Conservation (phyloP, 176 grass and related monocot genomes). For the Typha latifolia region DNA sequence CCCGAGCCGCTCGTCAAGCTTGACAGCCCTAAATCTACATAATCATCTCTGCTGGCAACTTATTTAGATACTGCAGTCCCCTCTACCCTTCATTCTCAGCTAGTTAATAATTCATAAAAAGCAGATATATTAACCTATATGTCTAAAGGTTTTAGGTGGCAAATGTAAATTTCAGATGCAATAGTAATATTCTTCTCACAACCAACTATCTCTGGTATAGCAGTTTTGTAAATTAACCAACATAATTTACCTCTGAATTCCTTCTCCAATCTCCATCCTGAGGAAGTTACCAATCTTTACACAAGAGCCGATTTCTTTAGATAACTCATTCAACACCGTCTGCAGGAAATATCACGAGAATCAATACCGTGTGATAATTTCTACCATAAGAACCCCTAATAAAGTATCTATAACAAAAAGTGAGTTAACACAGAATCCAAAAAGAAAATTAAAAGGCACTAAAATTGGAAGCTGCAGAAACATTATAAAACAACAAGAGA, state of each 20-base stretch:
- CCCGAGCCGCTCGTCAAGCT: too few species aligned
- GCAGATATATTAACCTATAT: too few species aligned
- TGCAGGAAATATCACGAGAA: conserved; percentile 27
- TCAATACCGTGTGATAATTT: conserved; percentile 16
- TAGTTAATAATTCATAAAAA: too few species aligned
- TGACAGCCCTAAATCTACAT: too few species aligned
- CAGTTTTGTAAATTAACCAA: not conserved
- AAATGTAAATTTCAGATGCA: not conserved
- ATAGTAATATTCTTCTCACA: not conserved
- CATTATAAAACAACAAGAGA: too few species aligned
- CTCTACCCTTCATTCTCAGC: too few species aligned
- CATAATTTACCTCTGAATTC: conserved; percentile 55
- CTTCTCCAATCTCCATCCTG: conserved; percentile 91
- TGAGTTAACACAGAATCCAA: not conserved
- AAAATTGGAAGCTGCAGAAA: not conserved
- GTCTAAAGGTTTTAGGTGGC: too few species aligned
- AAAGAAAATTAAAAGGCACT: not conserved
- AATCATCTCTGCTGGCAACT: too few species aligned
- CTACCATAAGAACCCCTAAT: conserved; percentile 13
- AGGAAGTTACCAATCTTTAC: conserved; percentile 74
- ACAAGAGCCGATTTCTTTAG: conserved; percentile 73
- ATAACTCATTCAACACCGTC: conserved; percentile 71
- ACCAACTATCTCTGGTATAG: not conserved
- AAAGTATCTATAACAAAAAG: not conserved
- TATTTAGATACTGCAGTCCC: too few species aligned